Evolutionary conservation across 1,284 basidiomycete genomes (phyloP).

Genomic region (Agaricales sp.): DNA sequence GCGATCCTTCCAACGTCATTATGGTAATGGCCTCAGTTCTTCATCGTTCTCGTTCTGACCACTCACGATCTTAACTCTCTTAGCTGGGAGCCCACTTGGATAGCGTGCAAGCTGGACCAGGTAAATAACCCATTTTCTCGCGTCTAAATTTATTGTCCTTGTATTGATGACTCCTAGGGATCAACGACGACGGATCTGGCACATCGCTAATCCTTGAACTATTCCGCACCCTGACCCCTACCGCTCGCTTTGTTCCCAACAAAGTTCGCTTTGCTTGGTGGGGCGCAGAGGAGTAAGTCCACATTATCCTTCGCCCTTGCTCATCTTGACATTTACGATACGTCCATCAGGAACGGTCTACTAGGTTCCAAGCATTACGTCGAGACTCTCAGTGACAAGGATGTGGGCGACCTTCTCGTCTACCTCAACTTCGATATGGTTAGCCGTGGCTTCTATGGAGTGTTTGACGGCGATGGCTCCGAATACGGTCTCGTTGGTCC

Average conservation of each 20-base stretch:
- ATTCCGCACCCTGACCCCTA: not conserved
- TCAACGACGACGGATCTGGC: conserved; percentile 1
- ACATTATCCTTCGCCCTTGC: not conserved
- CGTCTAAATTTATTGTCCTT: too few species aligned
- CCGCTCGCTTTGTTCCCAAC: not conserved
- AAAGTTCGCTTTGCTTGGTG: conserved; percentile 3
- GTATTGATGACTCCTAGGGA: not conserved
- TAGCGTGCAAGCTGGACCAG: conserved; percentile 1
- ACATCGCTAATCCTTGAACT: conserved; percentile 1
- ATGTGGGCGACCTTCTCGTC: conserved; percentile 5
- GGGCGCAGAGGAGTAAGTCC: conserved; percentile 5
- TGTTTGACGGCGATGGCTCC: conserved; percentile 8
- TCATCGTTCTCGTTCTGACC: not conserved
- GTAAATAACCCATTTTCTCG: not conserved
- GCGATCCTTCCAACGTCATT: not conserved
- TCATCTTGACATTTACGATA: not conserved
- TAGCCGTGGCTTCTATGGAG: conserved; percentile 4
- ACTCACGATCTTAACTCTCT: not conserved
- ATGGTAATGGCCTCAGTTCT: conserved; percentile 4
- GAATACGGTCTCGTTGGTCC: conserved; percentile 3
- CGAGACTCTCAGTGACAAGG: conserved; percentile 3
- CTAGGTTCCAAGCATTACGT: not conserved
- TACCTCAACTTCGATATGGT: conserved; percentile 10
- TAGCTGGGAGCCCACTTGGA: not conserved
- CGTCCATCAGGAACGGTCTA: conserved; percentile 3